Evolutionary conservation across 108 stramenopile genomes (phyloP), one percentile per base, ranked within the genome.

Genomic region (Thalassiosira profunda): DNA sequence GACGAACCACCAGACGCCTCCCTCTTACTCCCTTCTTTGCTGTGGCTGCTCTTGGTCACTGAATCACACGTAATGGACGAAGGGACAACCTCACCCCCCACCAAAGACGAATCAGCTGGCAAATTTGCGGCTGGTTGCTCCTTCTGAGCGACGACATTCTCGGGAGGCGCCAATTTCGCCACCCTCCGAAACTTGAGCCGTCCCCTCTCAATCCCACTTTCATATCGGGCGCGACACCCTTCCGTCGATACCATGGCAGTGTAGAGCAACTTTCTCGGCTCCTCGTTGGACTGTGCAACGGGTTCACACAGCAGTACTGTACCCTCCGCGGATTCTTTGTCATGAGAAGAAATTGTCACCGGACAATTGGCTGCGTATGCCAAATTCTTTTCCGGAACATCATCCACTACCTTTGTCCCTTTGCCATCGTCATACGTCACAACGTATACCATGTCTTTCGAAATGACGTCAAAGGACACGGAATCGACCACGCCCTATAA

Each of bases 301-400:
- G 12, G 53, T 26, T 54, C 53, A 34, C 26, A 54, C 0, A 54
- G 29, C 18, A 54, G 10, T 29, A 54, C 25, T 3, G 29, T 29
- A 11, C 53, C 53, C n/a, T n/a, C n/a, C 12, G 9, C 38, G 11
- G 38, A 40, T 40, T 12, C 38, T 17, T 54, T 34, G 7, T 54
- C 53, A 18, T 54, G 15, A 20, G 8, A 31, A 31, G 31, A 30
- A 4, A 54, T 54, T n/a, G 53, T 54, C 29, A 54, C 53, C 1
- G 53, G 53, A 54, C 53, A 54, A 18, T 54, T 54, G 53, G 53
- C 29, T 18, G 33, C 53, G 25, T 54, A 54, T 12, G 53, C 53
- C 53, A 54, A 31, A 25, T 54, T 12, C 14, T 54, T 30, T 12
- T 54, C 53, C 7, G 10, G 29, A 8, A 54, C 53, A 30, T 54